phyloP scores from a whole-genome alignment of 192 early-diverging fungal species.

The Gamsiella multidivaricata region DNA sequence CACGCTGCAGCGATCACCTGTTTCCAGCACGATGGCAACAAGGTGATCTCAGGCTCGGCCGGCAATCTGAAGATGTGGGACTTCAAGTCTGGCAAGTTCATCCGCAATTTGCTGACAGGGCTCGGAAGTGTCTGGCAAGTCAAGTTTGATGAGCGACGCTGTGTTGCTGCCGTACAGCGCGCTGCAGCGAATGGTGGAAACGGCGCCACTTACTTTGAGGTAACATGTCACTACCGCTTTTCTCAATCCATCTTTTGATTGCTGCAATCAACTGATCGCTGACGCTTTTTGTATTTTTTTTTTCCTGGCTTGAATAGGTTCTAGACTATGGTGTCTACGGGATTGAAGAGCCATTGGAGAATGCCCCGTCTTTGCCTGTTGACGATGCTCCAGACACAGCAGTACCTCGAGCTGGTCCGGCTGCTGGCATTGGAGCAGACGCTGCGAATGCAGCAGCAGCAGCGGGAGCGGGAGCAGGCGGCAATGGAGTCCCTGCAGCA shows the following conservation, averaged over 20 bases:
- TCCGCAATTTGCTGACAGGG: slow-evolving; percentile 84
- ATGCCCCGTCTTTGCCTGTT: slow-evolving; percentile 31
- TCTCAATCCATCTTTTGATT: too few species aligned
- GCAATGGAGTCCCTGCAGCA: background rate
- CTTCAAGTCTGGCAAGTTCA: slow-evolving; percentile 83
- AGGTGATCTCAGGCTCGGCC: slow-evolving; percentile 95
- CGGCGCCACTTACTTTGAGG: slow-evolving; percentile 80
- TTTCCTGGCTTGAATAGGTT: slow-evolving; percentile 10
- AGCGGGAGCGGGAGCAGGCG: background rate
- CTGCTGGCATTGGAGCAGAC: background rate
- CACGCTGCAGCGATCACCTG: slow-evolving; percentile 95
- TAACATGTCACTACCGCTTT: slow-evolving; percentile 26
- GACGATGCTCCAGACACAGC: slow-evolving; percentile 5
- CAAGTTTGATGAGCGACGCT: slow-evolving; percentile 89
- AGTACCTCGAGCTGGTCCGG: background rate
- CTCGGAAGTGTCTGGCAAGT: slow-evolving; percentile 95
- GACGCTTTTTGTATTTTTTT: background rate
- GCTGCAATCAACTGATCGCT: too few species aligned
- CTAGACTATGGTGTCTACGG: slow-evolving; percentile 79
- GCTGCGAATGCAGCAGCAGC: background rate
- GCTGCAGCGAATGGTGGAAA: slow-evolving; percentile 32
- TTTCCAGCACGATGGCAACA: slow-evolving; percentile 95
- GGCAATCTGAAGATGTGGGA: slow-evolving; percentile 98
- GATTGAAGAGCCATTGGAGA: slow-evolving; percentile 62
- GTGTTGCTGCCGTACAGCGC: slow-evolving; percentile 81